phyloP scores from a whole-genome alignment of 192 early-diverging fungal species.

The Coemansia biformis region DNA sequence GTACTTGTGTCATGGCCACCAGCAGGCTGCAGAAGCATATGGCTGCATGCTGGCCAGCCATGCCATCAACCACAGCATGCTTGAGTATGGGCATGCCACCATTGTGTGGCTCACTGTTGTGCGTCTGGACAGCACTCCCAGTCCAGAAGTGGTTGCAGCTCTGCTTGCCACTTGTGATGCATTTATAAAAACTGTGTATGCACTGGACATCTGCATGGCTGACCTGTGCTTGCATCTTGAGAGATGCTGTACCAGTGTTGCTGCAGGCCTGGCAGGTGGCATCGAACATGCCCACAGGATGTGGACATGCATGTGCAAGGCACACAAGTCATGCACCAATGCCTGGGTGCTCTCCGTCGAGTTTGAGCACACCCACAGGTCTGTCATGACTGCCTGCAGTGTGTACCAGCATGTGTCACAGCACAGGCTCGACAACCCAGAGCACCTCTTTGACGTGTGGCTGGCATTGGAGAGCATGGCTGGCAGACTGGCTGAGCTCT shows the following conservation, averaged over 20 bases:
- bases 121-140: constrained; percentile 5
- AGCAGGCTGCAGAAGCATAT: constrained; percentile 13
- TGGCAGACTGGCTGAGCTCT: constrained; percentile 7
- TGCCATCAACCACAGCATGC: constrained; percentile 39
- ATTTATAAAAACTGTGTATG: constrained; percentile 15
- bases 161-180: constrained; percentile 13
- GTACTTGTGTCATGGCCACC: constrained; percentile 7
- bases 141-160: not conserved
- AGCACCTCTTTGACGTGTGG: constrained; percentile 36
- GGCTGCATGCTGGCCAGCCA: constrained; percentile 14
- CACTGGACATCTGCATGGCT: constrained; percentile 24
- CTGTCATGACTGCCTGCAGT: constrained; percentile 15
- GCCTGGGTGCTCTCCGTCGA: constrained; percentile 41
- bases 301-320: constrained; percentile 36
- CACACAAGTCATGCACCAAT: constrained; percentile 22
- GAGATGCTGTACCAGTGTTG: constrained; percentile 18
- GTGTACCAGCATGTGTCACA: constrained; percentile 40
- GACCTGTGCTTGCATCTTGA: constrained; percentile 26
- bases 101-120: constrained; percentile 6
- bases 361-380: constrained; percentile 22
- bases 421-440: constrained; percentile 34
- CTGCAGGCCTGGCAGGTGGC: not conserved
- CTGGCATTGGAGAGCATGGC: constrained; percentile 20
- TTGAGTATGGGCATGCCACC: constrained; percentile 19
- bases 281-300: constrained; percentile 11